phyloP scores from a whole-genome alignment of 2,329 filamentous ascomycete species.

The Trichoderma sp. region DNA sequence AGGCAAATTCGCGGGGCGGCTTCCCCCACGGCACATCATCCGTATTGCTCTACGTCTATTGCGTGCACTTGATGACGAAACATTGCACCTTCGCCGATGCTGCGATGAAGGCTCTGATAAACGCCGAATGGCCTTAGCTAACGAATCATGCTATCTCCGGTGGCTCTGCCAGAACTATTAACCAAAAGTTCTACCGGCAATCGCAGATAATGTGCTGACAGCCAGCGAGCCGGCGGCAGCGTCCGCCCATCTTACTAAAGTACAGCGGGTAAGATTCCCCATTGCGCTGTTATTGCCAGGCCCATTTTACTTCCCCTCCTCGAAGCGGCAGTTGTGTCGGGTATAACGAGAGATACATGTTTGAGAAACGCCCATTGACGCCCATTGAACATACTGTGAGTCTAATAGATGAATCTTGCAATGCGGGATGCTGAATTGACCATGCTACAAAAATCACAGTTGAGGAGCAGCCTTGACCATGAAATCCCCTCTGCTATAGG shows the following conservation, averaged over 20 bases:
- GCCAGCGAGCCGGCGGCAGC: background rate
- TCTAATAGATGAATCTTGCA: background rate
- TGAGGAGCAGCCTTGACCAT: background rate
- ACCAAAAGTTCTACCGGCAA: background rate
- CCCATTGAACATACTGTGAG: background rate
- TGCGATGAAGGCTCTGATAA: background rate
- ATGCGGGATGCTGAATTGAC: background rate
- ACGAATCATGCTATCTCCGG: constrained; percentile 1
- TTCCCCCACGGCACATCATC: background rate
- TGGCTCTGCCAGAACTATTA: background rate
- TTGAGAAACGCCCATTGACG: background rate
- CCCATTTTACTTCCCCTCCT: background rate
- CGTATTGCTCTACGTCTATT: constrained; percentile 3
- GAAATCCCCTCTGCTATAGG: background rate
- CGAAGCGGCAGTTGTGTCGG: background rate
- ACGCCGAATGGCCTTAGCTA: background rate
- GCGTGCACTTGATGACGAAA: background rate
- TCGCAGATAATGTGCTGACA: constrained; percentile 19
- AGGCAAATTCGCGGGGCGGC: background rate
- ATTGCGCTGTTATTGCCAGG: background rate
- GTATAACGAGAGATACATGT: background rate
- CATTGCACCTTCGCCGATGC: background rate
- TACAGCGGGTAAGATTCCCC: background rate
- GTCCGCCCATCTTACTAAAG: constrained; percentile 1
- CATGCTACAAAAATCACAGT: background rate